These are phyloP conservation scores for Hyaloscypha variabilis DNA, from an alignment of 495 filamentous ascomycete species.

Conservation along the genomic window DNA sequence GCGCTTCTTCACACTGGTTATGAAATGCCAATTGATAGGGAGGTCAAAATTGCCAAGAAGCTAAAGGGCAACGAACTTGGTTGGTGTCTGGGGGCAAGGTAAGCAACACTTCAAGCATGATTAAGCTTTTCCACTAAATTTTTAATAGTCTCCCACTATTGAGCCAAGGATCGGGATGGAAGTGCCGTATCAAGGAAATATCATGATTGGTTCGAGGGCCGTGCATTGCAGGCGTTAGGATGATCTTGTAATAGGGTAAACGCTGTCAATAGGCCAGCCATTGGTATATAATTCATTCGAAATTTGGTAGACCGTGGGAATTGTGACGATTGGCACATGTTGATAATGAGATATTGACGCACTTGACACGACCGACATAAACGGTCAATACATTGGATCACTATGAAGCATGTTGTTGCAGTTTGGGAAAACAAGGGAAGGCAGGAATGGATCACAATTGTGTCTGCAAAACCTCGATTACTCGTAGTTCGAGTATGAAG, in stretches of 20 bases:
- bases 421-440: no score
- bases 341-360: no score
- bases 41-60: conserved; percentile 98
- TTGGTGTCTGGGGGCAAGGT: conserved; percentile 98
- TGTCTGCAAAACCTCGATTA: no score
- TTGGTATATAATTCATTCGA: conserved; percentile 3
- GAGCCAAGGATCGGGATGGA: conserved; percentile 73
- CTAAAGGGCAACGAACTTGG: conserved; percentile 96
- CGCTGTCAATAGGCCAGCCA: not conserved
- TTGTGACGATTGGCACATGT: no score
- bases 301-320: not conserved
- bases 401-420: no score
- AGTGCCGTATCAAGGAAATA: conserved; percentile 66
- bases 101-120: conserved; percentile 35
- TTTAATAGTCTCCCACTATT: conserved; percentile 68
- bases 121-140: conserved; percentile 12
- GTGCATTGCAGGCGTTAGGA: conserved; percentile 32
- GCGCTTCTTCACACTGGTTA: conserved; percentile 93
- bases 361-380: no score
- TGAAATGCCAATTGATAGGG: conserved; percentile 94
- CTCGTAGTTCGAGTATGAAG: no score
- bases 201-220: conserved; percentile 12
- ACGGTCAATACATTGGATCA: no score
- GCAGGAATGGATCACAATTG: no score
- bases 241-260: conserved; percentile 7